Conservation (phyloP, 495 filamentous ascomycete species). For the Penicillium chermesinum region DNA sequence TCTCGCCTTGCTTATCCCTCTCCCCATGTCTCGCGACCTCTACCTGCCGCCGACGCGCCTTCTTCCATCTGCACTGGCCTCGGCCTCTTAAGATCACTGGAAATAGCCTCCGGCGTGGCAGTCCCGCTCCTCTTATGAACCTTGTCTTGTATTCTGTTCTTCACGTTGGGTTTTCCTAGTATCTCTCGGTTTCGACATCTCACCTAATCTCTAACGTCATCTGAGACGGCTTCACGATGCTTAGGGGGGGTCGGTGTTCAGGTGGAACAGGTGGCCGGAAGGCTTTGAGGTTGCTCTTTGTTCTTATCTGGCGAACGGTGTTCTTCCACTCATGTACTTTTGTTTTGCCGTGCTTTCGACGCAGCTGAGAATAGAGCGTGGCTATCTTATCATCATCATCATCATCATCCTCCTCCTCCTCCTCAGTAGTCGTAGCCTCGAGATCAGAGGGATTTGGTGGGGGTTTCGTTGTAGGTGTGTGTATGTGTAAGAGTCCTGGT, state of each 20-base stretch:
- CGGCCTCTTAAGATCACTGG: constrained; percentile 9
- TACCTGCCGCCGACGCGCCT: constrained; percentile 4
- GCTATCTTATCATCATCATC: constrained; percentile 10
- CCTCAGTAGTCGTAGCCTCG: not conserved
- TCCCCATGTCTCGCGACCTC: constrained; percentile 14
- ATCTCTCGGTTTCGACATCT: constrained; percentile 28
- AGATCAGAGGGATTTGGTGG: too few species aligned
- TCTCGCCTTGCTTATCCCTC: constrained; percentile 15
- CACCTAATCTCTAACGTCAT: constrained; percentile 30
- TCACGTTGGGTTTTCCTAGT: constrained; percentile 20
- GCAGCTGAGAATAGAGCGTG: constrained; percentile 24
- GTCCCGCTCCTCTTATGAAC: constrained; percentile 10
- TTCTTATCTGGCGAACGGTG: constrained; percentile 23
- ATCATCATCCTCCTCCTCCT: too few species aligned
- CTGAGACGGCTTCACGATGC: constrained; percentile 26
- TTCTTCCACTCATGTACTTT: constrained; percentile 24
- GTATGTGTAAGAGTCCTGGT: too few species aligned
- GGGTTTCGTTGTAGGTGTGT: too few species aligned
- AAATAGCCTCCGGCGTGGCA: constrained; percentile 24
- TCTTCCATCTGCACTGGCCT: not conserved
- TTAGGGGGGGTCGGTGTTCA: constrained; percentile 32
- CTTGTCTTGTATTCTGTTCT: constrained; percentile 11
- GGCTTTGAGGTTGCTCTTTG: constrained; percentile 26
- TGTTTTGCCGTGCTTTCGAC: constrained; percentile 15
- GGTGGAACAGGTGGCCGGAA: constrained; percentile 29